A percentile compares a stretch with the other conserved stretches of the same genome.
These are phyloP conservation scores for Aureoboletus auriporus DNA, from an alignment of 768 basidiomycete species.

Conservation along the genomic window DNA sequence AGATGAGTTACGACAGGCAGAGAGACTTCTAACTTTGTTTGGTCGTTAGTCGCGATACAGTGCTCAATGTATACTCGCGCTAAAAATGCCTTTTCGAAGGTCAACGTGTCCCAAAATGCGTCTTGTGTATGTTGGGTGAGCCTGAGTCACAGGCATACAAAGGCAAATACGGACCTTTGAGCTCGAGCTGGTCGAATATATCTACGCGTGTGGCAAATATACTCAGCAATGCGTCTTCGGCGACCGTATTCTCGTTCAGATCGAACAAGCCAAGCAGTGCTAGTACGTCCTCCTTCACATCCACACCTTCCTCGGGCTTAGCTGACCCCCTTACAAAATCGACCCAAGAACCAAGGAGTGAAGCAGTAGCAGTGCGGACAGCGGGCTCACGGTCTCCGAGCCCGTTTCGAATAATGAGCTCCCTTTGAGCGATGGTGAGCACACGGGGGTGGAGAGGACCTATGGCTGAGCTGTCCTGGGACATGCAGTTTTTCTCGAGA, in stretches of 20 bases:
- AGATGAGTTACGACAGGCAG: slow-evolving; percentile 84
- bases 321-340: slow-evolving; percentile 42
- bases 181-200: slow-evolving; percentile 63
- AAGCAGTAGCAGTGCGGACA: slow-evolving; percentile 69
- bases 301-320: slow-evolving; percentile 35
- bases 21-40: slow-evolving; percentile 57
- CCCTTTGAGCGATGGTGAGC: slow-evolving; percentile 69
- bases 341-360: slow-evolving; percentile 74
- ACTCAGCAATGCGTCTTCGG: slow-evolving; percentile 70
- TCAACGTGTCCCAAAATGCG: slow-evolving; percentile 64
- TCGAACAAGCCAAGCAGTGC: slow-evolving; percentile 58
- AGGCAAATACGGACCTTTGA: slow-evolving; percentile 52
- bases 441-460: slow-evolving; percentile 60
- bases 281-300: slow-evolving; percentile 36
- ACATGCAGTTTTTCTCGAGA: slow-evolving; percentile 42
- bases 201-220: slow-evolving; percentile 65
- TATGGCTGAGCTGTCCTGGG: slow-evolving; percentile 32
- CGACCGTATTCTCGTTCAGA: slow-evolving; percentile 52
- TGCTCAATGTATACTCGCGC: slow-evolving; percentile 81
- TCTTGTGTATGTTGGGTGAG: slow-evolving; percentile 40
- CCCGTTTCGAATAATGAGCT: slow-evolving; percentile 75
- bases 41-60: slow-evolving; percentile 59
- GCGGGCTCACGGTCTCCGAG: slow-evolving; percentile 78
- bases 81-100: slow-evolving; percentile 75
- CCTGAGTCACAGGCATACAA: not conserved